Percentiles rank a stretch among this genome's conserved stretches.
These are phyloP conservation scores for Penicillium sp. DNA, from an alignment of 2,329 filamentous ascomycete genomes.

Conservation along the genomic window DNA sequence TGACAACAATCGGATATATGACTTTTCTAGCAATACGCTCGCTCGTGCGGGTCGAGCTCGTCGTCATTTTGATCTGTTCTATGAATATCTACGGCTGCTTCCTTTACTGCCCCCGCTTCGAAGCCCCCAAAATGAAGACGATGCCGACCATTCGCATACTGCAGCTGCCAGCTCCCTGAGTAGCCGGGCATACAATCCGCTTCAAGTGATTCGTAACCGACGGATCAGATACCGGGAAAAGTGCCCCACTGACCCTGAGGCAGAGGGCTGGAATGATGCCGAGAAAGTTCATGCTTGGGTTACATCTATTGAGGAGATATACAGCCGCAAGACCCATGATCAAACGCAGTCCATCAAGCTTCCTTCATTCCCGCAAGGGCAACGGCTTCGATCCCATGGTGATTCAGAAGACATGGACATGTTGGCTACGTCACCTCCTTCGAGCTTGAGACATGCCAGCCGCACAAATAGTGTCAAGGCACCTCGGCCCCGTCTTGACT, in stretches of 20 bases:
- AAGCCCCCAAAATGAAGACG: conserved; percentile 12
- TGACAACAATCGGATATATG: conserved; percentile 37
- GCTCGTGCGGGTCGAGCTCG: conserved; percentile 79
- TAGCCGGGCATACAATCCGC: conserved; percentile 77
- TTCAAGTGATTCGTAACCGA: conserved; percentile 88
- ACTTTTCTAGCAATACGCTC: conserved; percentile 73
- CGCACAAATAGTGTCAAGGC: conserved; percentile 53
- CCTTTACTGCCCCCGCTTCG: conserved; percentile 68
- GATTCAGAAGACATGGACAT: conserved; percentile 25
- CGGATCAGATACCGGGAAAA: conserved; percentile 77
- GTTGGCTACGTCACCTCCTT: conserved; percentile 33
- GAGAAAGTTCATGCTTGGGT: conserved; percentile 71
- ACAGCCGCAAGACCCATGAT: conserved; percentile 42
- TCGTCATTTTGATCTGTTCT: conserved; percentile 76
- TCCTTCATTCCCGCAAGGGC: conserved; percentile 38
- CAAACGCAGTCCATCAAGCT: conserved; percentile 44
- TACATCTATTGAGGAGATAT: conserved; percentile 57
- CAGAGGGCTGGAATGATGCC: conserved; percentile 72
- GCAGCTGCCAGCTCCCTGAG: conserved; percentile 41
- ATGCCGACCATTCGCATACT: conserved; percentile 12
- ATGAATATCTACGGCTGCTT: conserved; percentile 78
- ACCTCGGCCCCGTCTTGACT: conserved; percentile 73
- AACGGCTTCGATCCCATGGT: conserved; percentile 12
- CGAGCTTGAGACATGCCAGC: conserved; percentile 40
- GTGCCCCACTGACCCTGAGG: conserved; percentile 66